A percentile compares a stretch with the other conserved stretches of the same genome.
Conservation (phyloP, 2,329 filamentous ascomycete species). For the Ceratocystis albifundus region DNA sequence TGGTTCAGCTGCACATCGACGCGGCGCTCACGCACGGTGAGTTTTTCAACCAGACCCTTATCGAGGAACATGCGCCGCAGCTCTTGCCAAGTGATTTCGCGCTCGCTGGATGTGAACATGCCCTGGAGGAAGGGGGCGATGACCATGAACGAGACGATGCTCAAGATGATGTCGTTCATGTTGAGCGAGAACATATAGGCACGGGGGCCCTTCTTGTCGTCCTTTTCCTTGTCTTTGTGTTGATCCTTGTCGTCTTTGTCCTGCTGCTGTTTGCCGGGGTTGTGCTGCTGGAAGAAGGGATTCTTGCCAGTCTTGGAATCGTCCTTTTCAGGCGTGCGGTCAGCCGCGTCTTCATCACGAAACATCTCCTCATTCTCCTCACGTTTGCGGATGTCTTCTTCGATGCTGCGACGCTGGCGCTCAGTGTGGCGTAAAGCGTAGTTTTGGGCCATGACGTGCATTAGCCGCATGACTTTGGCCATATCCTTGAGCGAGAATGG, state of each 20-base stretch:
- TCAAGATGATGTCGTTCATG: slow-evolving; percentile 44
- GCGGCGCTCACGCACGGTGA: slow-evolving; percentile 61
- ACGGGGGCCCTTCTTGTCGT: slow-evolving; percentile 33
- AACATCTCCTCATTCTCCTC: slow-evolving; percentile 23
- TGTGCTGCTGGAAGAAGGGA: slow-evolving; percentile 18
- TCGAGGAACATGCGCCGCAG: slow-evolving; percentile 87
- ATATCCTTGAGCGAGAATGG: slow-evolving; percentile 37
- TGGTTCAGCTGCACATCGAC: slow-evolving; percentile 74
- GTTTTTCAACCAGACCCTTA: slow-evolving; percentile 88
- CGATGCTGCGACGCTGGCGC: slow-evolving; percentile 9
- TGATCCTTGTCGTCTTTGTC: slow-evolving; percentile 23
- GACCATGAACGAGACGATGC: slow-evolving; percentile 34
- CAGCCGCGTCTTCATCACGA: slow-evolving; percentile 8
- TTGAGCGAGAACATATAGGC: slow-evolving; percentile 30
- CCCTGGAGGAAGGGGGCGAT: slow-evolving; percentile 35
- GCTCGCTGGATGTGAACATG: slow-evolving; percentile 34
- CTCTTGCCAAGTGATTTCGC: slow-evolving; percentile 96
- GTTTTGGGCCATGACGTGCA: slow-evolving; percentile 43
- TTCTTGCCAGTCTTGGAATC: slow-evolving; percentile 23
- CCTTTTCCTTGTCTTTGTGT: slow-evolving; percentile 24
- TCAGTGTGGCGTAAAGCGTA: slow-evolving; percentile 25
- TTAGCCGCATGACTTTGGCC: slow-evolving; percentile 48
- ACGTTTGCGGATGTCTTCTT: slow-evolving; percentile 22
- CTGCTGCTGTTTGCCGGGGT: neutral
- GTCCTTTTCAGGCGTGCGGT: slow-evolving; percentile 10